Evolutionary conservation across 306 rosid species (phyloP).

Genomic region (Trifolium dubium): DNA sequence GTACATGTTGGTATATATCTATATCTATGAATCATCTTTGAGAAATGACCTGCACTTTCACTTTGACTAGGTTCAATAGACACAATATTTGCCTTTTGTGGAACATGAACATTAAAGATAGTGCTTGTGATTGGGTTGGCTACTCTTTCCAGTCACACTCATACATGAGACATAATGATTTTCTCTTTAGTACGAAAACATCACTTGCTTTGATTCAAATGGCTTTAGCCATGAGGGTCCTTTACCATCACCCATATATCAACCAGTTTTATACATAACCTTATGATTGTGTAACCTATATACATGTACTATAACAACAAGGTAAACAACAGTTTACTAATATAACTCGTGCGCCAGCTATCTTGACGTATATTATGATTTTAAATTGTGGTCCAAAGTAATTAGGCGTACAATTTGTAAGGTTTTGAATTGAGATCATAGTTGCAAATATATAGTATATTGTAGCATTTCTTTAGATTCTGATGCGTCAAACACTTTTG

Average conservation of each 20-base stretch:
- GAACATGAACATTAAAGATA: conserved; percentile 48
- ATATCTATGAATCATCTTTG: conserved; percentile 33
- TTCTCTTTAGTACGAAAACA: conserved; percentile 41
- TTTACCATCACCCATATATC: conserved; percentile 12
- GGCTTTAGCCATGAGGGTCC: conserved; percentile 27
- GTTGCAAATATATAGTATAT: background rate
- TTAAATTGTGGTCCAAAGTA: background rate
- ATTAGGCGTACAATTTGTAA: background rate
- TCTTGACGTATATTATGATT: background rate
- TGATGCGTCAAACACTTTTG: too few relatives aligned
- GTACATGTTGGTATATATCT: background rate
- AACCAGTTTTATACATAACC: conserved; percentile 26
- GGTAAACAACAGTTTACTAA: background rate
- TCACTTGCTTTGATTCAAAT: conserved; percentile 35
- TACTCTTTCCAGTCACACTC: conserved; percentile 50
- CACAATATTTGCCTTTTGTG: conserved; percentile 44
- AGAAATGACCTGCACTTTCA: conserved; percentile 51
- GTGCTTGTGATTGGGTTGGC: conserved; percentile 39
- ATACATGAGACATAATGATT: conserved; percentile 43
- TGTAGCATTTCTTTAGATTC: too few relatives aligned
- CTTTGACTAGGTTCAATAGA: conserved; percentile 46
- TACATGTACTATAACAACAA: background rate
- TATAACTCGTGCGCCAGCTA: background rate
- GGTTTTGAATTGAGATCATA: background rate
- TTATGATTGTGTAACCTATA: conserved; percentile 16